Evolutionary conservation across 805 yeast species (phyloP).

Genomic region (Zygosaccharomyces bailii): DNA sequence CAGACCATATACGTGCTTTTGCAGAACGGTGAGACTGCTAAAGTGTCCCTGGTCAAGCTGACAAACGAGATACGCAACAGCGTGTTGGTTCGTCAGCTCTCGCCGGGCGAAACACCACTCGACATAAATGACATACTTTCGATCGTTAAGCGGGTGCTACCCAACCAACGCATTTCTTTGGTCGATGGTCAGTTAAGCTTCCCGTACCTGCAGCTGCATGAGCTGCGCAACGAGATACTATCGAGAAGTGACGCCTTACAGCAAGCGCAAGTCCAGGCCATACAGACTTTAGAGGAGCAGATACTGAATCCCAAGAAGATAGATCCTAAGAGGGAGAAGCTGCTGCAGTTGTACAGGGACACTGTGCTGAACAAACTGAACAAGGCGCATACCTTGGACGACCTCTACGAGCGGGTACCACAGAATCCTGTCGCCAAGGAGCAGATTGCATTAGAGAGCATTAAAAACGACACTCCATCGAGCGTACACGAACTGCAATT

Average conservation of each 20-base stretch:
- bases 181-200: slow-evolving; percentile 35
- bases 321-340: slow-evolving; percentile 33
- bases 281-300: slow-evolving; percentile 23
- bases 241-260: slow-evolving; percentile 21
- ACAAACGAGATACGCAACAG: slow-evolving; percentile 35
- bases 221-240: slow-evolving; percentile 20
- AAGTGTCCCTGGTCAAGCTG: slow-evolving; percentile 33
- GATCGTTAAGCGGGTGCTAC: slow-evolving; percentile 30
- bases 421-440: slow-evolving; percentile 7
- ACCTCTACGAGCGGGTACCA: slow-evolving; percentile 16
- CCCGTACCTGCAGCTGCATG: slow-evolving; percentile 29
- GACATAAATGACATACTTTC: slow-evolving; percentile 33
- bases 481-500: slow-evolving; percentile 35
- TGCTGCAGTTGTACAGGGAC: slow-evolving; percentile 33
- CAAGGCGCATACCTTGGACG: slow-evolving; percentile 20
- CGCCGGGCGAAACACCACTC: slow-evolving; percentile 24
- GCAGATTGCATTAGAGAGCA: slow-evolving; percentile 20
- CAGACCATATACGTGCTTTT: slow-evolving; percentile 30
- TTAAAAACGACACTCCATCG: slow-evolving; percentile 27
- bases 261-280: slow-evolving; percentile 15
- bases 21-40: slow-evolving; percentile 19
- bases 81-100: slow-evolving; percentile 25
- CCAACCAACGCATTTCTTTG: slow-evolving; percentile 30
- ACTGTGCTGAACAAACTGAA: slow-evolving; percentile 32
- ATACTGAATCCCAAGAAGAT: slow-evolving; percentile 16